A percentile compares a stretch with the other conserved stretches of the same genome.
phyloP scores from a whole-genome alignment of 768 basidiomycete species.

The Lactarius quietus region DNA sequence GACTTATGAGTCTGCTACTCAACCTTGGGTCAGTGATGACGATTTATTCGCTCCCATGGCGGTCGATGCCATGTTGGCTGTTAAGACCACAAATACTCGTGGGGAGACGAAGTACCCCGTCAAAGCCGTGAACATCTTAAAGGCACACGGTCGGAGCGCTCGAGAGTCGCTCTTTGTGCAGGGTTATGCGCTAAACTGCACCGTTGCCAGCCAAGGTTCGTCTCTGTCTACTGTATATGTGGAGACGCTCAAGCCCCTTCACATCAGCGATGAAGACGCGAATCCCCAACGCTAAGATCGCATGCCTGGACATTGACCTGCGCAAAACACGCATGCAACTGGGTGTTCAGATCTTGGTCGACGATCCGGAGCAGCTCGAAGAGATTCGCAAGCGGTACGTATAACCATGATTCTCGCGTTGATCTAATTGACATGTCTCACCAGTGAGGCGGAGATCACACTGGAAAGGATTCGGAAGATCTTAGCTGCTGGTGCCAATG shows the following conservation, averaged over 20 bases:
- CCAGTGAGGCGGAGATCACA: slow-evolving; percentile 92
- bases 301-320: slow-evolving; percentile 97
- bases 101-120: slow-evolving; percentile 99
- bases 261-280: slow-evolving; percentile 92
- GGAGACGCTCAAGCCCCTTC: neutral
- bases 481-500: slow-evolving; percentile 92
- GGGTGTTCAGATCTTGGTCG: slow-evolving; percentile 95
- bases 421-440: slow-evolving; percentile 9
- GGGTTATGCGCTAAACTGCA: slow-evolving; percentile 98
- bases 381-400: slow-evolving; percentile 88
- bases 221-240: slow-evolving; percentile 7
- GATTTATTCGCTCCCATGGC: slow-evolving; percentile 98
- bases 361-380: slow-evolving; percentile 94
- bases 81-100: slow-evolving; percentile 88
- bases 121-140: slow-evolving; percentile 97
- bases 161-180: slow-evolving; percentile 92
- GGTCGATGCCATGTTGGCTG: slow-evolving; percentile 97
- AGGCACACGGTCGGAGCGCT: slow-evolving; percentile 95
- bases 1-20: slow-evolving; percentile 10
- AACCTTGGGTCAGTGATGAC: slow-evolving; percentile 64
- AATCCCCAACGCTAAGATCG: slow-evolving; percentile 91
- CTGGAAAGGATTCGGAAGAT: slow-evolving; percentile 96
- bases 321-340: slow-evolving; percentile 97
- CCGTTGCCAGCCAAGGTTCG: slow-evolving; percentile 96
- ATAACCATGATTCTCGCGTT: neutral